Base-by-base conservation (phyloP, 2,329 filamentous ascomycete genomes). In the Apiospora phragmitis region DNA sequence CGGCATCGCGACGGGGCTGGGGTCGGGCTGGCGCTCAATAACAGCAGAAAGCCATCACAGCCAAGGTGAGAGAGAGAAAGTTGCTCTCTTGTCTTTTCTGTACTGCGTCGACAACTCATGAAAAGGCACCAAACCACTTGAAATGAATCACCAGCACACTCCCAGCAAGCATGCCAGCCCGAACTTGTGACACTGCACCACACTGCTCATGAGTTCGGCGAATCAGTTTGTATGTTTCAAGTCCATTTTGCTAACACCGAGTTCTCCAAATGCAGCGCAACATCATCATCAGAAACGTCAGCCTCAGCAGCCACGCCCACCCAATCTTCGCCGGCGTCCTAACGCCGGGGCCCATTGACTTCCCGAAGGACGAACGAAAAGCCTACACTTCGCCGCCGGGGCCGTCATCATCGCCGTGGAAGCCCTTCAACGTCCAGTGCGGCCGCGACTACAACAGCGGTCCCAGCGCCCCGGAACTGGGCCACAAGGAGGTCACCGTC, bases 1-100 rank as follows among this genome's bases (percentile, higher is more conserved):
- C 35, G 80, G 75, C 8, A 70, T 81, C 7, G 79, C 79, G 3
- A 71, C 77, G 0, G 80, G 80, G 0, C 72, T 81, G 80, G 80
- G 0, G 74, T 81, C 4, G 80, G 80, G 1, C 69, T 81, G n/a
- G 77, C 76, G 18, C 69, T 76, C 49, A 72, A 70, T 12, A 66
- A 42, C 24, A 47, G 35, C n/a, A 41, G 26, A 21, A 49, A 26
- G n/a, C 14, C 43, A 3, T 12, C 47, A 24, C n/a, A 49, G 11
- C n/a, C 47, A 14, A 38, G 18, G 21, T 62, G 55, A 62, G 32
- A 62, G 32, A n/a, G 6, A n/a, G 12, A 5, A 18, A 21, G 5
- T 1, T 43, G 2, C 16, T 26, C n/a, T 24, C n/a, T 14, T 49
- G 8, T 49, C 47, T 47, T n/a, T 16, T 21, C 43, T 12, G 47